Percentiles rank a stretch among this genome's conserved stretches.
phyloP scores from a whole-genome alignment of 2,329 filamentous ascomycete species.

The Cadophora sp. region DNA sequence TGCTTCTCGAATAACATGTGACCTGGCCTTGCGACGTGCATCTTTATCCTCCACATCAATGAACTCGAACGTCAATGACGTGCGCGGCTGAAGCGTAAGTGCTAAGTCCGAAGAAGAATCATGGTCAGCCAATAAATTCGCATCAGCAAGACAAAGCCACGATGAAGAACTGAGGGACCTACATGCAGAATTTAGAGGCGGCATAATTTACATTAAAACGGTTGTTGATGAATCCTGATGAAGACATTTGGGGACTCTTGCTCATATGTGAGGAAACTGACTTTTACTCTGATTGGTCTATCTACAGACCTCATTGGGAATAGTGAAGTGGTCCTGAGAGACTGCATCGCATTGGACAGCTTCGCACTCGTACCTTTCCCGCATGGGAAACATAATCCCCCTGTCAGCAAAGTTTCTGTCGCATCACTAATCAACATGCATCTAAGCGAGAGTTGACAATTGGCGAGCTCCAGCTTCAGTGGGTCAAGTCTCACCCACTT shows the following conservation, averaged over 20 bases:
- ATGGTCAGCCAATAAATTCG: slow-evolving; percentile 2
- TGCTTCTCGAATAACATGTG: slow-evolving; percentile 21
- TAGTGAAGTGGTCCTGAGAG: neutral
- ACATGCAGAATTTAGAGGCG: slow-evolving; percentile 4
- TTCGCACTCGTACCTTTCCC: neutral
- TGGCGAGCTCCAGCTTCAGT: neutral
- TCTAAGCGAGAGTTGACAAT: slow-evolving; percentile 1
- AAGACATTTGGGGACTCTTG: neutral
- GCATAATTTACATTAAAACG: neutral
- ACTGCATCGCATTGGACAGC: neutral
- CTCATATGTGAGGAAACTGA: neutral
- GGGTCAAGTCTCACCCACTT: neutral
- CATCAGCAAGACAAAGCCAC: neutral
- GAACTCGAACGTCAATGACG: slow-evolving; percentile 18
- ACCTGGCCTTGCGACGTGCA: slow-evolving; percentile 11
- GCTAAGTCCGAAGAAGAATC: neutral
- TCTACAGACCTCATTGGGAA: slow-evolving; percentile 13
- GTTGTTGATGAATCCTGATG: slow-evolving; percentile 1
- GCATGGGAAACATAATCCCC: slow-evolving; percentile 5
- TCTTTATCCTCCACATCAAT: slow-evolving; percentile 25
- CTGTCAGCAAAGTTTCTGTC: slow-evolving; percentile 6
- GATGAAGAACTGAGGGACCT: neutral
- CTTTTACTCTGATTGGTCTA: neutral
- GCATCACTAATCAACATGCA: slow-evolving; percentile 10
- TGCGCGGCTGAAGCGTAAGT: neutral